Percentiles rank a stretch among this genome's conserved stretches.
phyloP scores from a whole-genome alignment of 2,329 filamentous ascomycete genomes.

The Neopestalotiopsis clavispora region DNA sequence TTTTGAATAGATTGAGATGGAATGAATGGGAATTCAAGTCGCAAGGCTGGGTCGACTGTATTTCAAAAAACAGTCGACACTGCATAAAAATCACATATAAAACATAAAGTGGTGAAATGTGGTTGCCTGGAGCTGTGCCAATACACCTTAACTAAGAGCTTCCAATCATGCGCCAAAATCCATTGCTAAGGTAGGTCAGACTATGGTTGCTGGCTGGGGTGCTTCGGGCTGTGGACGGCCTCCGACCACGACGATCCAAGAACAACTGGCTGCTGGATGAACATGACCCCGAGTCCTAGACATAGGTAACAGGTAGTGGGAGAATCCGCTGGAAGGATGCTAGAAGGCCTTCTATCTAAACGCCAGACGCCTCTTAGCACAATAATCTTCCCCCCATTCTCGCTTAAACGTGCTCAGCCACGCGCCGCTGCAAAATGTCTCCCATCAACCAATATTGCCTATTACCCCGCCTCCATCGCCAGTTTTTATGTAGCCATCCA shows the following conservation, averaged over 20 bases:
- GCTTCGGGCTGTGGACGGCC: not conserved
- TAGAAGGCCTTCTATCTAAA: not conserved
- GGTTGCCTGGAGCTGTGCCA: slow-evolving; percentile 4
- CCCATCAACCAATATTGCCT: not conserved
- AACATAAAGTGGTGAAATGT: not conserved
- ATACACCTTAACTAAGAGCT: not conserved
- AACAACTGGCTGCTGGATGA: not conserved
- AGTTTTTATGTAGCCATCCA: not conserved
- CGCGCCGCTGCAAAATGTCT: not conserved
- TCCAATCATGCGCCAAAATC: slow-evolving; percentile 3
- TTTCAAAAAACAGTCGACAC: not conserved
- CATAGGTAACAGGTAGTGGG: not conserved
- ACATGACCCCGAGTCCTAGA: not conserved
- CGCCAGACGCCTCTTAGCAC: not conserved
- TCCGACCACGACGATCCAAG: not conserved
- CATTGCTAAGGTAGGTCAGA: not conserved
- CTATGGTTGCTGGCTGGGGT: not conserved
- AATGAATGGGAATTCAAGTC: not conserved
- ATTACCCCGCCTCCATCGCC: not conserved
- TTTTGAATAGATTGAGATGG: not conserved
- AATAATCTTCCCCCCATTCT: not conserved
- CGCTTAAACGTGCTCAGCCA: slow-evolving; percentile 4
- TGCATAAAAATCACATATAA: not conserved
- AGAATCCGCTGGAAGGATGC: not conserved
- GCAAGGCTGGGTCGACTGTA: too few relatives aligned